These are phyloP conservation scores for Tylopilus felleus DNA, from an alignment of 768 basidiomycete genomes.

Conservation along the genomic window DNA sequence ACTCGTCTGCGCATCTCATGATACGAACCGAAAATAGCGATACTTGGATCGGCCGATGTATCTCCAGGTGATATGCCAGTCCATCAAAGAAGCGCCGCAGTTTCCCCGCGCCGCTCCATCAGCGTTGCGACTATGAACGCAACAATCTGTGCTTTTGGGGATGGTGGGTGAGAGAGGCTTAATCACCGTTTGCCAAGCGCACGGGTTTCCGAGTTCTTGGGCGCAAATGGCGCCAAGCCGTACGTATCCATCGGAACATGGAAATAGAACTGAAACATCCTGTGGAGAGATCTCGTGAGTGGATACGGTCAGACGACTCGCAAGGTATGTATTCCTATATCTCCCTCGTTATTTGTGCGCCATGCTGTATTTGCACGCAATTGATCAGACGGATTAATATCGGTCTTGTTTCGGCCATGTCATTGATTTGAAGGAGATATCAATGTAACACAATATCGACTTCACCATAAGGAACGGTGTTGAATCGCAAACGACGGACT, in stretches of 20 bases:
- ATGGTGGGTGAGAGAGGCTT: not conserved
- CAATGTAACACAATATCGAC: no score
- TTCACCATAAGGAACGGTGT: no score
- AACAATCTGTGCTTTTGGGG: not conserved
- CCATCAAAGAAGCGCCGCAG: not conserved
- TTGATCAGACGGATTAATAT: no score
- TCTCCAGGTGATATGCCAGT: not conserved
- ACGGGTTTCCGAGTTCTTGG: not conserved
- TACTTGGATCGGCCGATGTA: not conserved
- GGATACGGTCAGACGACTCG: not conserved
- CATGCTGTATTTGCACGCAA: no score
- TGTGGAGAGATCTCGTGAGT: not conserved
- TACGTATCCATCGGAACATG: not conserved
- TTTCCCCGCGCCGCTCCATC: not conserved
- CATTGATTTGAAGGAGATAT: no score
- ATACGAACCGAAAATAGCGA: not conserved
- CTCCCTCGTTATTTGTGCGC: no score
- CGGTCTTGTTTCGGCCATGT: no score
- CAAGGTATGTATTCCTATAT: no score
- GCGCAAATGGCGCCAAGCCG: not conserved
- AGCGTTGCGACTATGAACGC: not conserved
- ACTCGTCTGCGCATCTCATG: not conserved
- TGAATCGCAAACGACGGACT: no score
- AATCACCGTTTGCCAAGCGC: not conserved
- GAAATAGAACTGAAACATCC: not conserved